Conservation (phyloP, 1,139 yeast genomes). For the Candida tetrigidarum region DNA sequence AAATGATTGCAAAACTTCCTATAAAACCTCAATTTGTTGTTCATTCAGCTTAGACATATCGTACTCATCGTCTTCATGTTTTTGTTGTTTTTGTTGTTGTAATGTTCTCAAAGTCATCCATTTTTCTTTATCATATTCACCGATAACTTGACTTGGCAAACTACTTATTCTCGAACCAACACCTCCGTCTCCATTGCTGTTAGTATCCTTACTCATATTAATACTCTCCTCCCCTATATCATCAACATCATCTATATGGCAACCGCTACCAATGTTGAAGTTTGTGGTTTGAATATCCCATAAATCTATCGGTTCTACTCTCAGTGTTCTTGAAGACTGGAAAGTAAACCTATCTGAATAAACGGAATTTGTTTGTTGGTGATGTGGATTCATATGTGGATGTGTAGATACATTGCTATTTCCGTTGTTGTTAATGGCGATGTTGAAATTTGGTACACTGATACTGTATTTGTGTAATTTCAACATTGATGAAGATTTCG, state of each 20-base stretch:
- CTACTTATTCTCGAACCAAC: constrained; percentile 47
- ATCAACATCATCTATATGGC: background rate
- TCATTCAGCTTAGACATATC: background rate
- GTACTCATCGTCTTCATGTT: background rate
- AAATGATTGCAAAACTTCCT: background rate
- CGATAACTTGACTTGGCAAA: constrained; percentile 62
- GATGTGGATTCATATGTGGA: constrained; percentile 6
- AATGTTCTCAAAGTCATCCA: constrained; percentile 55
- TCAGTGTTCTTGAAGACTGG: constrained; percentile 8
- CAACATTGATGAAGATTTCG: constrained; percentile 32
- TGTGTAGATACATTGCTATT: no score
- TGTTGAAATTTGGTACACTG: constrained; percentile 16
- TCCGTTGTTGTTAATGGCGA: background rate
- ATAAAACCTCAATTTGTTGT: background rate
- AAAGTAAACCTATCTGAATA: constrained; percentile 1
- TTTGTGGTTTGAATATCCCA: constrained; percentile 45
- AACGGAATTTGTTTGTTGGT: background rate
- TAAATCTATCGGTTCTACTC: constrained; percentile 26
- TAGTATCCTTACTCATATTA: no score
- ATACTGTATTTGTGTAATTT: constrained; percentile 18
- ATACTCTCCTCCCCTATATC: background rate
- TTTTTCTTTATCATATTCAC: constrained; percentile 67
- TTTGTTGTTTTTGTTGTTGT: constrained; percentile 1
- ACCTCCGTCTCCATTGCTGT: background rate
- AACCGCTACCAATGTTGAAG: constrained; percentile 31